Base-by-base conservation (phyloP, 2,329 filamentous ascomycete genomes). In the Periconia sp. region DNA sequence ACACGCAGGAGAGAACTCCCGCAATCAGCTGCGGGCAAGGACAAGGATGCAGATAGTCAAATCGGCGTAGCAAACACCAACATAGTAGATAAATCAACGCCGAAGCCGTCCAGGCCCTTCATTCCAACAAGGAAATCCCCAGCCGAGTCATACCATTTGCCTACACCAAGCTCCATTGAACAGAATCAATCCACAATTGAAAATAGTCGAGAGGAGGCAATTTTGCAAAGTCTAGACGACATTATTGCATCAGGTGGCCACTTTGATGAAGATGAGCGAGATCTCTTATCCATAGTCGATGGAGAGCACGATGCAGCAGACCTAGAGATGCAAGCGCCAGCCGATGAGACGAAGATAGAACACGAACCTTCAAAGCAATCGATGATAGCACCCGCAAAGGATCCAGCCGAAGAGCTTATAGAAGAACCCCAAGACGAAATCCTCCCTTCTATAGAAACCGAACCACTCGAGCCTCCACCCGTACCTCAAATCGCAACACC, bases 141-240 rank as follows among this genome's bases (percentile, higher is more conserved):
- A 1, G 47, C 46, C 18, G 45, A 40, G 20, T 46, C 54, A 37
- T 59, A 60, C 14, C 66, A 67, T 48, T 54, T 72, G 13, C 68
- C 66, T 5, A 72, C 69, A 15, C 69, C 69, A 2, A 66, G 55
- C 42, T 69, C 66, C 10, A 54, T 63, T 2, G 57, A 59, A 37
- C 56, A 66, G 5, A 54, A 58, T 10, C 56, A 63, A 0, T 35
- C 18, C n/a, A 42, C 49, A 2, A 43, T 41, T 1, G 6, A 19
- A 37, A 11, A 20, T 50, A 9, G 40, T 30, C 31, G 14, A 10
- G 14, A 30, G 14, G 30, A 11, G 17, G 0, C 8, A 1, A 6
- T 11, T 15, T 44, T 23, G 42, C 19, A 27, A 27, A 33, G 31
- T 19, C 45, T 20, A 13, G 35, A 45, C 2, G 33, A 55, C 11